Conservation (phyloP, 805 yeast species). For the Kazachstania bromeliacearum region DNA sequence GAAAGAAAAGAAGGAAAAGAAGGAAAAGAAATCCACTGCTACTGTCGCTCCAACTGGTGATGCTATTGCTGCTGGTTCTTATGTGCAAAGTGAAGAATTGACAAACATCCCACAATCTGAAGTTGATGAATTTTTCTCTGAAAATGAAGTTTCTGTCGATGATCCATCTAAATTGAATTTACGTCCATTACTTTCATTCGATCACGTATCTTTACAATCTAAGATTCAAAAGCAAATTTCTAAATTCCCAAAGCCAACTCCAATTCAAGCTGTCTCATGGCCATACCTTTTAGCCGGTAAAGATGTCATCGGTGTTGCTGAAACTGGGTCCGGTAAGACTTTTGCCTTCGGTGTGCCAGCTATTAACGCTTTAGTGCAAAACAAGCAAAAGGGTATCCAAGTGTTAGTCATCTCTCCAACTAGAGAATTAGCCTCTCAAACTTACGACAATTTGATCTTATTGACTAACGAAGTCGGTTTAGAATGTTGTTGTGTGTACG, state of each 20-base stretch:
- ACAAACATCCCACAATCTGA: constrained; percentile 41
- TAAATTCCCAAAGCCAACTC: constrained; percentile 84
- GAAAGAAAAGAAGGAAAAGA: constrained; percentile 27
- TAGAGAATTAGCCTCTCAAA: constrained; percentile 93
- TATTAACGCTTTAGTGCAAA: constrained; percentile 50
- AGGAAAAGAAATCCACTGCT: constrained; percentile 27
- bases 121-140: constrained; percentile 50
- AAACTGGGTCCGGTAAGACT: constrained; percentile 97
- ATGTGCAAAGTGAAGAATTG: constrained; percentile 34
- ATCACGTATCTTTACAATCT: constrained; percentile 46
- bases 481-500: constrained; percentile 79
- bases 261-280: constrained; percentile 93
- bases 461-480: constrained; percentile 54
- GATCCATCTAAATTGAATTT: constrained; percentile 46
- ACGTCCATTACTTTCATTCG: constrained; percentile 64
- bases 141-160: constrained; percentile 72
- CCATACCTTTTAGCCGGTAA: constrained; percentile 70
- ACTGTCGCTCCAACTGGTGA: constrained; percentile 4
- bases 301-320: constrained; percentile 95
- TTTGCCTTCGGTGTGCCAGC: constrained; percentile 98
- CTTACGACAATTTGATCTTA: constrained; percentile 64
- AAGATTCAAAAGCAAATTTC: constrained; percentile 52
- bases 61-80: constrained; percentile 13
- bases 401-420: constrained; percentile 92
- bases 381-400: constrained; percentile 40